Evolutionary conservation across 768 basidiomycete species (phyloP).

Genomic region (Russula sp.): DNA sequence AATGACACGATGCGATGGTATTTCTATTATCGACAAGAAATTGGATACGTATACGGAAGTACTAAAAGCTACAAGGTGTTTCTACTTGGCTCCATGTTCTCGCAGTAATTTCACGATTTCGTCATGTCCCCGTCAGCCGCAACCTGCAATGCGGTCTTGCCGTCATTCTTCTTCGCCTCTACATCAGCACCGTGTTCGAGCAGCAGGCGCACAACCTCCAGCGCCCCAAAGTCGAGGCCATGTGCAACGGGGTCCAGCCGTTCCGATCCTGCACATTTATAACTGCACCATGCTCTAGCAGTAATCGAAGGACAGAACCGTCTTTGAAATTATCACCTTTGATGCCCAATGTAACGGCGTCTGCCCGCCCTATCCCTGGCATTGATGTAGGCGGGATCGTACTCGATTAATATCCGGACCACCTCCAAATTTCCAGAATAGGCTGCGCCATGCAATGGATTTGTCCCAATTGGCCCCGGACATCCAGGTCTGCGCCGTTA

Average conservation of each 20-base stretch:
- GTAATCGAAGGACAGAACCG: not conserved
- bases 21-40: too few species aligned
- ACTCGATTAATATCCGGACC: not conserved
- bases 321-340: not conserved
- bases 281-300: not conserved
- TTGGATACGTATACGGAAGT: too few species aligned
- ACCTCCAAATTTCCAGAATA: not conserved
- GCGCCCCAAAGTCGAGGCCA: not conserved
- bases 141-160: not conserved
- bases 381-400: not conserved
- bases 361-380: too few species aligned
- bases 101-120: too few species aligned
- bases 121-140: too few species aligned
- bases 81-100: too few species aligned
- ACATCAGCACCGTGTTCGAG: not conserved
- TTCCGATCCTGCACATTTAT: not conserved
- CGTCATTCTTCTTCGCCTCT: not conserved
- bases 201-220: not conserved
- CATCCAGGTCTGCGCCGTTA: not conserved
- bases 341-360: not conserved
- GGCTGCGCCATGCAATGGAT: not conserved
- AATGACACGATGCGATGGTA: too few species aligned
- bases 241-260: not conserved
- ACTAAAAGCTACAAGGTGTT: too few species aligned
- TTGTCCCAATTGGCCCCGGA: accelerated